phyloP scores from a whole-genome alignment of 2,329 filamentous ascomycete species.

The Fusarium drepaniforme region DNA sequence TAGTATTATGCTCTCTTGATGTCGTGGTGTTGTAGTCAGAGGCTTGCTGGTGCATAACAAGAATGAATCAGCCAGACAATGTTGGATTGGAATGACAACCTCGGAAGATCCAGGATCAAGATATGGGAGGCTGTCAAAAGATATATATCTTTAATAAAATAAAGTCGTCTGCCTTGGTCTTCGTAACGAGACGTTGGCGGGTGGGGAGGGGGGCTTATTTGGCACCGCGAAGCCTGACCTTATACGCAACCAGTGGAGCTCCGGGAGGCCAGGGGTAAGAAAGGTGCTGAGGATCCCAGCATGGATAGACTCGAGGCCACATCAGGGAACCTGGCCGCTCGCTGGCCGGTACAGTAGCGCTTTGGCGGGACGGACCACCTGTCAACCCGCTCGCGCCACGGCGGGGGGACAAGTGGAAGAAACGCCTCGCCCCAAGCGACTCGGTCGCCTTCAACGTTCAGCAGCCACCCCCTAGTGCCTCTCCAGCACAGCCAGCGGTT shows the following conservation, averaged over 20 bases:
- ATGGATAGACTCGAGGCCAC: constrained; percentile 34
- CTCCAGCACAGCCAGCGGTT: constrained; percentile 26
- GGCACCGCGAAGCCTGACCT: constrained; percentile 39
- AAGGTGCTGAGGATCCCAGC: constrained; percentile 11
- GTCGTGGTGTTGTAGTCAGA: constrained; percentile 11
- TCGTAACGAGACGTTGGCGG: constrained; percentile 37
- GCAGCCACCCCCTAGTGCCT: constrained; percentile 38
- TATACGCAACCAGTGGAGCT: constrained; percentile 45
- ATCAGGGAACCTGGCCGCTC: constrained; percentile 26
- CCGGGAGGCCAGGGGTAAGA: constrained; percentile 33
- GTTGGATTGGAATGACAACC: constrained; percentile 25
- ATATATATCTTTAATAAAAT: constrained; percentile 39
- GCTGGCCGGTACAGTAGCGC: constrained; percentile 21
- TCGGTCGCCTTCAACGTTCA: constrained; percentile 26
- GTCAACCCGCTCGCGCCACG: constrained; percentile 45
- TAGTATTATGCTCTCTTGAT: constrained; percentile 4
- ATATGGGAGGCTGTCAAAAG: constrained; percentile 28
- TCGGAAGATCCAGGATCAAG: constrained; percentile 27
- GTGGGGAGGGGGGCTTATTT: constrained; percentile 45
- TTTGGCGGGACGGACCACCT: constrained; percentile 44
- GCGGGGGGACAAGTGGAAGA: constrained; percentile 41
- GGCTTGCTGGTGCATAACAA: constrained; percentile 14
- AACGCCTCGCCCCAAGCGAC: constrained; percentile 36
- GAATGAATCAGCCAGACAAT: constrained; percentile 1
- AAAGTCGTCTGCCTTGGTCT: constrained; percentile 41